Base-by-base conservation (phyloP, 2,329 filamentous ascomycete species). In the Ophiostoma quercus region DNA sequence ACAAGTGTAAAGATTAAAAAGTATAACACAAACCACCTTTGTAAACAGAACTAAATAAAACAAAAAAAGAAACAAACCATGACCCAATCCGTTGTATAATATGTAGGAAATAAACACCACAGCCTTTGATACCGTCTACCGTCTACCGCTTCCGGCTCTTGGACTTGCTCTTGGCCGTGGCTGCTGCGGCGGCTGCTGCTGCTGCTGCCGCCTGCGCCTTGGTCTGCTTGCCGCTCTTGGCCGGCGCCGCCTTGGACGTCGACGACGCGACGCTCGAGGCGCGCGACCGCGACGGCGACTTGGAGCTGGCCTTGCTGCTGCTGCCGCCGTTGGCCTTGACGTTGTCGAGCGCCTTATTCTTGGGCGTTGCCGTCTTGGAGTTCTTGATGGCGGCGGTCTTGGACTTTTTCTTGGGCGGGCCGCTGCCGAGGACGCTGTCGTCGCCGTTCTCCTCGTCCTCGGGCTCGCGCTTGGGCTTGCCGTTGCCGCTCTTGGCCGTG, bases 281-380 rank as follows among this genome's bases (percentile, higher is more conserved):
- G 73, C 95, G 87, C 29, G 94, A 97, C 0, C 90, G 91, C 5
- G 89, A 85, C 4, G 90, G 86, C 0, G 89, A 85, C 4, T 89
- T 86, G 0, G 93, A 95, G 70, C 87, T 91, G 67, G 87, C 85
- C 79, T 94, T 95, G 80, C 87, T 91, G 47, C 71, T 94, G 80
- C 87, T 91, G 32, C 69, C 62, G 68, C 72, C 69, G 68, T 77
- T 81, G 47, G 86, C 88, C 80, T 97, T 97, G 77, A 97, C 88
- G 66, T 89, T 92, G 75, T 97, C 95, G 66, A 97, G 86, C 68
- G 92, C 89, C 82, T 98, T 98, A 80, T 97, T 97, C 94, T 98
- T 77, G 73, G 39, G 29, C 34, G 62, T 65, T 1, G 62, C 62
- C 29, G 62, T 65, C 62, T 37, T 39, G 32, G 62, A 29, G 25